Evolutionary conservation across 164 flowering plant species (phyloP), one percentile per base, ranked within the genome.

Genomic region (Dillenia suffruticosa): DNA sequence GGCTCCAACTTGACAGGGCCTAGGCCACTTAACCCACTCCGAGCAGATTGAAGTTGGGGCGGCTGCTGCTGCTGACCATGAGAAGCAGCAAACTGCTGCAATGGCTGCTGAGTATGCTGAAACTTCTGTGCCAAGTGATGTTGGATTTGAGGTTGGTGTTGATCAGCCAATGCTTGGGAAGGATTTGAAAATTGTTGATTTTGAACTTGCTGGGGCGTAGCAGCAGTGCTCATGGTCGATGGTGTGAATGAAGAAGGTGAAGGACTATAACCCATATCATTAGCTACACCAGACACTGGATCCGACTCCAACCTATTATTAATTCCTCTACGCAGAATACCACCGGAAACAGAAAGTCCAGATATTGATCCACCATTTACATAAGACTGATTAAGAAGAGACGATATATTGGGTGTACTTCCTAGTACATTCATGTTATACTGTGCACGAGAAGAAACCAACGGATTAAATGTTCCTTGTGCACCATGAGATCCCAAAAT

Each of bases 1-100:
- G 88, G 82, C 74, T 90, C 98, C 68, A 90, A 52, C 74, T 93
- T 93, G 15, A 90, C 90, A 51, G 82, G 71, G 22, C 87, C 89
- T 59, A 72, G 72, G 68, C 81, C 79, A 58, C 79, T 77, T 53
- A 83, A 59, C 13, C 84, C 87, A 54, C 83, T 81, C 56, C 85
- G 76, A 63, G 77, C 75, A 45, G 86, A 55, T 51, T 84, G 94
- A 72, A 70, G 86, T 54, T 79, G 92, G 40, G 40, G 40, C 40
- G 5, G 40, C 40, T 61, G 57, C 50, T 74, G 77, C 50, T 71
- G 83, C 56, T 70, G 63, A 49, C 60, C 74, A 48, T 72, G 76
- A 40, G 83, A 73, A 46, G 72, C 58, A 49, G 84, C 58, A 67
- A 85, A 82, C 70, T 87, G 88, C 62, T 86, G 89, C 70, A 75